Conservation (phyloP, 2,329 filamentous ascomycete species). For the Colletotrichum tropicale region DNA sequence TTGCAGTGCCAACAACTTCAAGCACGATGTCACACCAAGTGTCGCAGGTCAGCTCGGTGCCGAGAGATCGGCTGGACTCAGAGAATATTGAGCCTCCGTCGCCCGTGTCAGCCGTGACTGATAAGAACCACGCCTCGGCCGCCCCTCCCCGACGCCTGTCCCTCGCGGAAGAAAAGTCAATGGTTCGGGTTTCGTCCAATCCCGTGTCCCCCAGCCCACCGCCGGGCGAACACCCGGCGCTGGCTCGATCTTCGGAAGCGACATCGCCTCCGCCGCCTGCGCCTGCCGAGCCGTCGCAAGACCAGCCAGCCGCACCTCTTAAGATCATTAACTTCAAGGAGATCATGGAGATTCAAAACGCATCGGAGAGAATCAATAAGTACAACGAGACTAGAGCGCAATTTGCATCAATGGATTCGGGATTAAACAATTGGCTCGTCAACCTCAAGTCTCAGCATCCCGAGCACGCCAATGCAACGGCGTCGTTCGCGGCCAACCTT, state of each 20-base stretch:
- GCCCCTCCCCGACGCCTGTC: constrained; percentile 37
- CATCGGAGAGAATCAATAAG: constrained; percentile 72
- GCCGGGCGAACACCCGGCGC: constrained; percentile 42
- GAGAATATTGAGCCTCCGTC: constrained; percentile 44
- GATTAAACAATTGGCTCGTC: constrained; percentile 66
- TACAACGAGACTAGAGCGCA: constrained; percentile 75
- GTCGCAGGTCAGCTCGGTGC: constrained; percentile 39
- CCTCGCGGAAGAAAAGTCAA: constrained; percentile 49
- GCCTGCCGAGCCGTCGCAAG: constrained; percentile 22
- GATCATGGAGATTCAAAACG: constrained; percentile 72
- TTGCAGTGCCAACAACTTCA: not conserved
- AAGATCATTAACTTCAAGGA: constrained; percentile 72
- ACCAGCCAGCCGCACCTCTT: constrained; percentile 10
- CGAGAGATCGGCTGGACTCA: constrained; percentile 28
- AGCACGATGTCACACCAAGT: constrained; percentile 35
- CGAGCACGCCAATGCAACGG: constrained; percentile 48
- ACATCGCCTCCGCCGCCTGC: constrained; percentile 18
- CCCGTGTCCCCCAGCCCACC: constrained; percentile 39
- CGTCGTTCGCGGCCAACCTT: constrained; percentile 29
- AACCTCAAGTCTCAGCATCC: constrained; percentile 49
- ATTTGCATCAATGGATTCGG: constrained; percentile 75
- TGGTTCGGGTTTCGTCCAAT: constrained; percentile 37
- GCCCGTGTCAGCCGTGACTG: constrained; percentile 43
- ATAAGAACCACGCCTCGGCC: constrained; percentile 27
- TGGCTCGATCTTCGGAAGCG: constrained; percentile 12